Base-by-base conservation (phyloP, 495 filamentous ascomycete species). In the Neurospora sp. region DNA sequence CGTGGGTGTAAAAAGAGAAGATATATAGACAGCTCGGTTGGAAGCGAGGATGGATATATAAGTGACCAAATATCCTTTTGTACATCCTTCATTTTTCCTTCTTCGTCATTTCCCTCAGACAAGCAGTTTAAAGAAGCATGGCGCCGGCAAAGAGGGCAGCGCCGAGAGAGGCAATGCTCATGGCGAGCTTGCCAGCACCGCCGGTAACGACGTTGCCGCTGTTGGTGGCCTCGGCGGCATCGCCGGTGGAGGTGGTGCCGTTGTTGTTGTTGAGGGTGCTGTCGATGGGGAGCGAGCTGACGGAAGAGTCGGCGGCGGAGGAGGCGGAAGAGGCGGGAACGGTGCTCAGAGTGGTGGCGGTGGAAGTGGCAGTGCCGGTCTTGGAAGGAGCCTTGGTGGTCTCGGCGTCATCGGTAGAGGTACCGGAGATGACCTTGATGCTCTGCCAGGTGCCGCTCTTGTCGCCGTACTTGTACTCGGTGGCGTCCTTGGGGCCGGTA, bases 381-480 rank as follows among this genome's bases (percentile, higher is more conserved):
- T 77, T 74, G 37, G 78, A 49, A 31, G 75, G 60, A 42, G 76
- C 54, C 75, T 78, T 77, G 73, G 77, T 76, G 74, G 75, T 79
- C 77, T 88, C 89, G 77, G 91, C 81, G 62, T 88, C 90, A 9
- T 87, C 85, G 79, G 88, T 90, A 77, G 93, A 84, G 74, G 90
- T 92, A n/a, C 89, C 87, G 42, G 92, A 88, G 72, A 86, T 84
- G 16, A 95, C 88, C 74, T 87, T 85, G 82, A 99, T 98, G 74
- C 91, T 93, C 77, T 90, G 72, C 89, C 90, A 97, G 38, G 84
- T 88, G 71, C 96, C 96, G 75, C 83, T 89, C 70, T 86, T 86
- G 79, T 92, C 90, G 44, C 85, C 83, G 83, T 97, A 99, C 60
- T 82, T 82, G 85, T 99, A 99, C 78, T 88, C 85, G 54, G 54